Evolutionary conservation across 1,284 basidiomycete species (phyloP).

Genomic region (Malassezia furfur): DNA sequence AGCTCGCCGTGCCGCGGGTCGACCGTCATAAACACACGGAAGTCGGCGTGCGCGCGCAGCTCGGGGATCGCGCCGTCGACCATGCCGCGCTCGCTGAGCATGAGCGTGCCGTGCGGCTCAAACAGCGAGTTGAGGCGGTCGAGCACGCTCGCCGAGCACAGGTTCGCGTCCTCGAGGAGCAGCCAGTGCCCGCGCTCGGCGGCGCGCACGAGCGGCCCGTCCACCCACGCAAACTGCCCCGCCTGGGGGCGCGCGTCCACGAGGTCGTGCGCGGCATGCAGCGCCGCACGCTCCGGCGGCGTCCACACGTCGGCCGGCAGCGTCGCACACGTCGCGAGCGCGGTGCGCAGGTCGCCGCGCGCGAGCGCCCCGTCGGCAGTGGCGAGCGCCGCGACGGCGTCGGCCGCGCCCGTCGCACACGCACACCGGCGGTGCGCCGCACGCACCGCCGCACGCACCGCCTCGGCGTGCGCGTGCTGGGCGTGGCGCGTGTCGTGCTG

Average conservation of each 20-base stretch:
- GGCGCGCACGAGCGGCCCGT: slow-evolving; percentile 82
- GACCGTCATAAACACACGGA: slow-evolving; percentile 87
- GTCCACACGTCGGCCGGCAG: background rate
- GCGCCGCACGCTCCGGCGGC: background rate
- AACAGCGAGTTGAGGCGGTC: slow-evolving; percentile 95
- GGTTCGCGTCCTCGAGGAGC: slow-evolving; percentile 82
- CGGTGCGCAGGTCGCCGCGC: background rate
- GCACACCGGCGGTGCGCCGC: background rate
- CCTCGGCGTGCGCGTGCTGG: background rate
- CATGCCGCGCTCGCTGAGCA: slow-evolving; percentile 79
- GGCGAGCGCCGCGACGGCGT: background rate
- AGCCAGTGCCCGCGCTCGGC: slow-evolving; percentile 83
- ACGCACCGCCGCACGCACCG: background rate
- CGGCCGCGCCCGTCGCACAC: background rate
- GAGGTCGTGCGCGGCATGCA: background rate
- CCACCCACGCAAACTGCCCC: slow-evolving; percentile 84
- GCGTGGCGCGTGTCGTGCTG: slow-evolving; percentile 53
- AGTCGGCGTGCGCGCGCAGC: slow-evolving; percentile 73
- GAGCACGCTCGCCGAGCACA: slow-evolving; percentile 88
- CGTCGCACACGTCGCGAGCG: background rate
- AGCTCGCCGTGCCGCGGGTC: slow-evolving; percentile 86
- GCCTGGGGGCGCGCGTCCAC: background rate
- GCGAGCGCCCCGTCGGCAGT: background rate
- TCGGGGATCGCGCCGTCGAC: slow-evolving; percentile 67
- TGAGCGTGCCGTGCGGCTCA: slow-evolving; percentile 70